These are phyloP conservation scores for Brassica napus DNA, from an alignment of 345 rosid genomes.

Conservation along the genomic window Da-Ae NC_063447.1:55991501-55992000, in stretches of 20 bases:
- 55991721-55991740: conserved; percentile 1
- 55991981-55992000: conserved; percentile 50
- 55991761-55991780: conserved; percentile 19
- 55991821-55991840: conserved; percentile 51
- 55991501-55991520: not conserved
- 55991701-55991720: conserved; percentile 33
- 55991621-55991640: not conserved
- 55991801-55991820: conserved; percentile 36
- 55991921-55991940: conserved; percentile 43
- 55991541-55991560: not conserved
- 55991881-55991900: not conserved
- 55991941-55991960: conserved; percentile 45
- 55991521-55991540: not conserved
- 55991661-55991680: conserved; percentile 1
- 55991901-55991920: not conserved
- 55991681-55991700: conserved; percentile 29
- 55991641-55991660: conserved; percentile 22
- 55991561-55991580: not conserved
- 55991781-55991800: conserved; percentile 50
- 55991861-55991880: conserved; percentile 42
- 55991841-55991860: conserved; percentile 52
- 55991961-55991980: conserved; percentile 57
- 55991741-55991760: conserved; percentile 19
- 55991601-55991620: not conserved
- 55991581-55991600: not conserved